A percentile compares a stretch with the other conserved stretches of the same genome.
Evolutionary conservation across 2,329 filamentous ascomycete species (phyloP).

Genomic region (Geoglossum cookeanum): DNA sequence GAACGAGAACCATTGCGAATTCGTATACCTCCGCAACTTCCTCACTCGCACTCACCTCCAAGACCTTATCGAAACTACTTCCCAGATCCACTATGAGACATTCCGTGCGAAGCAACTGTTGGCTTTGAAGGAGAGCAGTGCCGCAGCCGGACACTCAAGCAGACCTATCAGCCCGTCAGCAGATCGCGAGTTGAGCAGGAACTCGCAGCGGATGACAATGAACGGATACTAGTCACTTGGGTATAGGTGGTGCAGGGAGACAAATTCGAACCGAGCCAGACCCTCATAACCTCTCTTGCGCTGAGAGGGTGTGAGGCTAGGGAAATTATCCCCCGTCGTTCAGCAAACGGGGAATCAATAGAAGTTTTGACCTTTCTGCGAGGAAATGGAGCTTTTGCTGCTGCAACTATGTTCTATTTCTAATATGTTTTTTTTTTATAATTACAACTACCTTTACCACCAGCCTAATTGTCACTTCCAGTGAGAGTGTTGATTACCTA

Average conservation of each 20-base stretch:
- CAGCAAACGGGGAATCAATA: not conserved
- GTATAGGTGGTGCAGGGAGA: not conserved
- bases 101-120: conserved; percentile 99
- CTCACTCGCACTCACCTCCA: conserved; percentile 94
- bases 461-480: not conserved
- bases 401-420: not conserved
- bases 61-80: conserved; percentile 97
- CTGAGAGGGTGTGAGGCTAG: not conserved
- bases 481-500: not conserved
- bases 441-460: not conserved
- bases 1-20: conserved; percentile 99
- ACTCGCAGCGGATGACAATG: conserved; percentile 95
- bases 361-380: not conserved
- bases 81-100: conserved; percentile 99
- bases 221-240: conserved; percentile 63
- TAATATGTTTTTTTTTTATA: not conserved
- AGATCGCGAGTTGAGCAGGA: conserved; percentile 88
- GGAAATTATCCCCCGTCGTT: not conserved
- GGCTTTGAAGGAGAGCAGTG: conserved; percentile 94
- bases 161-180: conserved; percentile 89
- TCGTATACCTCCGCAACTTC: conserved; percentile 96
- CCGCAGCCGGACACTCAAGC: conserved; percentile 57
- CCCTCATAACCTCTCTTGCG: not conserved
- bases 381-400: not conserved
- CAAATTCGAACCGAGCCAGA: not conserved